These are phyloP conservation scores for Picea abies DNA, from an alignment of 83 land plant species.

Conservation along the genomic window DNA sequence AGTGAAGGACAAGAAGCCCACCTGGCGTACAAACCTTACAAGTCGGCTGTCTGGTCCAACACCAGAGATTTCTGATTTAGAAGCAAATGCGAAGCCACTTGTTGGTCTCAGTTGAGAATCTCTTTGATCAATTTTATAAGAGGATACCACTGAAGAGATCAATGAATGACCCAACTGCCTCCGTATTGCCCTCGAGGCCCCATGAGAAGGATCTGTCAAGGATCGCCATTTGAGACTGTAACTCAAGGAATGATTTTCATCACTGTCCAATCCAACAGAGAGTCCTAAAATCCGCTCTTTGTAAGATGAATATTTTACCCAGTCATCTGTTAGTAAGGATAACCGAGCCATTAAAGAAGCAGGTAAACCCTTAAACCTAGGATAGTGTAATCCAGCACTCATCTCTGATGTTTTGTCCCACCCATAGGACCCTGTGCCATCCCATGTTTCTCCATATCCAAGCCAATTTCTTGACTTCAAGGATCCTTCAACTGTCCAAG, in stretches of 20 bases:
- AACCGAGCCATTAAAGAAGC: slow-evolving; percentile 68
- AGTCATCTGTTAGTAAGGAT: slow-evolving; percentile 82
- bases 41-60: slow-evolving; percentile 75
- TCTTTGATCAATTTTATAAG: slow-evolving; percentile 77
- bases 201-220: slow-evolving; percentile 78
- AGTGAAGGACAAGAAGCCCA: slow-evolving; percentile 15
- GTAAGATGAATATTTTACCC: slow-evolving; percentile 90
- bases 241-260: slow-evolving; percentile 62
- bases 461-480: slow-evolving; percentile 79
- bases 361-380: slow-evolving; percentile 66
- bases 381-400: slow-evolving; percentile 79
- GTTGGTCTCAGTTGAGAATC: slow-evolving; percentile 86
- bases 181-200: slow-evolving; percentile 71
- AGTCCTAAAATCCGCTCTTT: slow-evolving; percentile 76
- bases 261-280: slow-evolving; percentile 75
- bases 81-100: slow-evolving; percentile 77
- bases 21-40: slow-evolving; percentile 87
- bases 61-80: slow-evolving; percentile 82
- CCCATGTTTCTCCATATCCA: slow-evolving; percentile 95
- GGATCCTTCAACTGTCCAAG: slow-evolving; percentile 87
- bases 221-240: slow-evolving; percentile 91
- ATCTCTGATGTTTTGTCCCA: slow-evolving; percentile 81
- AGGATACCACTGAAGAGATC: slow-evolving; percentile 82
- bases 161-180: slow-evolving; percentile 87
- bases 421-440: slow-evolving; percentile 83